Conservation (phyloP, 768 basidiomycete genomes). For the Termitomyces sp. region DNA sequence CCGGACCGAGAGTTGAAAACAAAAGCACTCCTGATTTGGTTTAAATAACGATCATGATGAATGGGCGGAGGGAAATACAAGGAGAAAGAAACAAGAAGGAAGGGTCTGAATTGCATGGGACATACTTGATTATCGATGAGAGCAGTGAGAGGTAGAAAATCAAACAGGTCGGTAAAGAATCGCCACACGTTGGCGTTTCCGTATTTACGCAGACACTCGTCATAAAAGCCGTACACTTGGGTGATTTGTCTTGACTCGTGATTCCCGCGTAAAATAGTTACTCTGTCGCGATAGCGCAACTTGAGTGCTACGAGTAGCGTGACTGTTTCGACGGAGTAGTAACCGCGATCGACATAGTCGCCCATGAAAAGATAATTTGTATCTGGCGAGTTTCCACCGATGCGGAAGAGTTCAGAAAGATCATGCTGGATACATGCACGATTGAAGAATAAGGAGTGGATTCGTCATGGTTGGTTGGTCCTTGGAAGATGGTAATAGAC, state of each 20-base stretch:
- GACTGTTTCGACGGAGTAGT: slow-evolving; percentile 99
- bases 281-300: slow-evolving; percentile 95
- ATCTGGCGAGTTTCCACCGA: slow-evolving; percentile 97
- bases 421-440: slow-evolving; percentile 68
- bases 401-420: slow-evolving; percentile 96
- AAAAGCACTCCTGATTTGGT: slow-evolving; percentile 7
- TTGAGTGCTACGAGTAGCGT: slow-evolving; percentile 96
- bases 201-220: slow-evolving; percentile 99
- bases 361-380: slow-evolving; percentile 99
- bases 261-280: slow-evolving; percentile 96
- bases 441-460: slow-evolving; percentile 3
- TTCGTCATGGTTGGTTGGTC: slow-evolving; percentile 10
- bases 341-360: slow-evolving; percentile 98
- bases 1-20: slow-evolving; percentile 2
- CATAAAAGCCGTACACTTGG: slow-evolving; percentile 99
- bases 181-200: slow-evolving; percentile 99
- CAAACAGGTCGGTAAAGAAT: slow-evolving; percentile 97
- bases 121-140: slow-evolving; percentile 98
- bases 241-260: slow-evolving; percentile 99
- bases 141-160: slow-evolving; percentile 94
- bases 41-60: slow-evolving; percentile 2
- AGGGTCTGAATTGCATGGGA: slow-evolving; percentile 15
- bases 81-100: background rate
- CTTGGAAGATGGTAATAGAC: slow-evolving; percentile 31
- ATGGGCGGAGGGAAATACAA: slow-evolving; percentile 4